Evolutionary conservation across 2,329 filamentous ascomycete genomes (phyloP).

Genomic region (Nothophaeocryptopus gaeumannii): DNA sequence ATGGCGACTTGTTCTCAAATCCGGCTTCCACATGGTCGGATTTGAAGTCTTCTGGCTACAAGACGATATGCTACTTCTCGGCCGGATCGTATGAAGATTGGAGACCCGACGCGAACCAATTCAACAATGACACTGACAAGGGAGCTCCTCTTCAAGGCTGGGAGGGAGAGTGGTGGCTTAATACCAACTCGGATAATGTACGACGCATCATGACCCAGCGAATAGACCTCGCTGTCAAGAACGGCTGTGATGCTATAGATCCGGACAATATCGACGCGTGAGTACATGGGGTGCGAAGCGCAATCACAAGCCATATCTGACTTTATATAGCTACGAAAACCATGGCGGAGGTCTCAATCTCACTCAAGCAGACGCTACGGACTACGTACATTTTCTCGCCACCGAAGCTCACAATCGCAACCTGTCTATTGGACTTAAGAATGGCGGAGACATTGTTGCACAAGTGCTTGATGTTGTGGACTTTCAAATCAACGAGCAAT

Average conservation of each 20-base stretch:
- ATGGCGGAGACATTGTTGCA: constrained; percentile 60
- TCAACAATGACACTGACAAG: constrained; percentile 57
- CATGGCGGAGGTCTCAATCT: constrained; percentile 51
- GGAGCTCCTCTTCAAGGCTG: constrained; percentile 62
- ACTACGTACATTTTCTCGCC: constrained; percentile 62
- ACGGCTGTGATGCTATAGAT: constrained; percentile 36
- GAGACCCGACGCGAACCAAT: constrained; percentile 57
- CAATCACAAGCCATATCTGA: too few relatives aligned
- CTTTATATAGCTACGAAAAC: constrained; percentile 20
- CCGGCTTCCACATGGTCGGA: constrained; percentile 1
- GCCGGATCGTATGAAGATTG: constrained; percentile 65
- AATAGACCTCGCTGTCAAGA: constrained; percentile 54
- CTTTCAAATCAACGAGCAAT: constrained; percentile 15
- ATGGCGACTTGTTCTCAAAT: constrained; percentile 13
- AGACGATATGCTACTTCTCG: constrained; percentile 68
- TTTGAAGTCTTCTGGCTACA: constrained; percentile 5
- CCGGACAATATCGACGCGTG: constrained; percentile 31
- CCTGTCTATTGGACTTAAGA: constrained; percentile 66
- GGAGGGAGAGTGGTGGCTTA: constrained; percentile 66
- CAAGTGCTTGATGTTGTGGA: constrained; percentile 60
- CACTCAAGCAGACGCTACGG: constrained; percentile 55
- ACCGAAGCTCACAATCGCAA: constrained; percentile 52
- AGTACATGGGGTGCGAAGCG: too few relatives aligned
- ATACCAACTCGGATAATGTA: constrained; percentile 57
- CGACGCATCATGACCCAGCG: constrained; percentile 62